Evolutionary conservation across 345 rosid genomes (phyloP).

Genomic region (Pelargonium nanum): DNA sequence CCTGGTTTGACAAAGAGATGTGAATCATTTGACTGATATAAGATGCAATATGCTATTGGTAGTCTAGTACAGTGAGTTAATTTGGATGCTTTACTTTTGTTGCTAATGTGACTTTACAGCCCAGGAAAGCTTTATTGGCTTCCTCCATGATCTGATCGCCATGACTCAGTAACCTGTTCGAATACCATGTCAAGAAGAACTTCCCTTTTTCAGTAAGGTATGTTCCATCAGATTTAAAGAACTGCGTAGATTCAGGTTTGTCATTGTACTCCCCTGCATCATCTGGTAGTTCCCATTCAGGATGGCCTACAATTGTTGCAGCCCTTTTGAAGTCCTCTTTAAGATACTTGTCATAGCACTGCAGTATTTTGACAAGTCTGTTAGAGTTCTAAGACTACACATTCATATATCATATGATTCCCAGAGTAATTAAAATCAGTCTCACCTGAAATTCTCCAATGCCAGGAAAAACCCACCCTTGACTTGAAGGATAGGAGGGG

Average conservation of each 20-base stretch:
- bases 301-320: constrained; percentile 51
- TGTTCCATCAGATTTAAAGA: constrained; percentile 51
- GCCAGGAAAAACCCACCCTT: constrained; percentile 80
- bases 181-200: constrained; percentile 67
- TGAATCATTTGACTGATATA: background rate
- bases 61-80: too few relatives aligned
- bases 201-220: constrained; percentile 49
- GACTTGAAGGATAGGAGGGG: constrained; percentile 64
- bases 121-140: constrained; percentile 60
- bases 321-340: constrained; percentile 58
- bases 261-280: constrained; percentile 64
- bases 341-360: constrained; percentile 71
- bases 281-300: constrained; percentile 68
- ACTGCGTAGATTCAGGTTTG: constrained; percentile 46
- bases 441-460: constrained; percentile 78
- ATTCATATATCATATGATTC: background rate
- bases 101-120: constrained; percentile 70
- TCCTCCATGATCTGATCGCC: constrained; percentile 74
- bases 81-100: constrained; percentile 40
- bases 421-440: background rate
- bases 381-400: background rate
- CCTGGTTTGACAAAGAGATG: constrained; percentile 25
- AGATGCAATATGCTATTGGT: background rate
- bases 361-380: constrained; percentile 1
- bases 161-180: constrained; percentile 52